Percentiles rank a stretch among this genome's conserved stretches.
Conservation (phyloP, 768 basidiomycete genomes). For the Amanita subjunquillea region DNA sequence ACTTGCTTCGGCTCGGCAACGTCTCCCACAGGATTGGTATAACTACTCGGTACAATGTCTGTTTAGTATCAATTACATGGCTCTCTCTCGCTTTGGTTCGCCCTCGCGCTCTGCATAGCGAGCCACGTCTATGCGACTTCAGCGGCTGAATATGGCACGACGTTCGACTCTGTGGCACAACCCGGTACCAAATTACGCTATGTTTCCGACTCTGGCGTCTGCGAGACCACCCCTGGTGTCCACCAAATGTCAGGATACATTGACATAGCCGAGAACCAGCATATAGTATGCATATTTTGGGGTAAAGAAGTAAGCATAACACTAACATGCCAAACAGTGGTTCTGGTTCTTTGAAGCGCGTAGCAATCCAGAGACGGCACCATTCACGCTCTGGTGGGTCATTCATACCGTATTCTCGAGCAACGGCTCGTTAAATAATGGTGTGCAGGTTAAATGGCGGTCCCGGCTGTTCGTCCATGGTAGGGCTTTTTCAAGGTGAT, state of each 20-base stretch:
- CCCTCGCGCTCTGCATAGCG: background rate
- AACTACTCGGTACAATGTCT: background rate
- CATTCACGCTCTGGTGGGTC: slow-evolving; percentile 52
- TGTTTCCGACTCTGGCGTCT: slow-evolving; percentile 49
- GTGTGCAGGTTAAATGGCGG: slow-evolving; percentile 42
- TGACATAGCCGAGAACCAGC: slow-evolving; percentile 46
- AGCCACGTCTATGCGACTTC: background rate
- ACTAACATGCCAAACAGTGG: slow-evolving; percentile 30
- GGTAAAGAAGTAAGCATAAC: background rate
- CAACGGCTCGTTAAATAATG: background rate
- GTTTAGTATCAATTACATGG: background rate
- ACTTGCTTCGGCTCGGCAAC: background rate
- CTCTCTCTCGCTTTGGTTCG: background rate
- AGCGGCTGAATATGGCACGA: background rate
- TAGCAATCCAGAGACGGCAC: slow-evolving; percentile 46
- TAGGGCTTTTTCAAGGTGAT: slow-evolving; percentile 44
- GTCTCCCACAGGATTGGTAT: background rate
- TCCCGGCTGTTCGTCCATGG: slow-evolving; percentile 54
- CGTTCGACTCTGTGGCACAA: slow-evolving; percentile 13
- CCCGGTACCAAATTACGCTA: slow-evolving; percentile 30
- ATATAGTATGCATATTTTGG: slow-evolving; percentile 29
- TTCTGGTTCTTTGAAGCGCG: slow-evolving; percentile 71
- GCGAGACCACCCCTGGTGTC: slow-evolving; percentile 56
- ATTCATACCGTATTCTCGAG: background rate
- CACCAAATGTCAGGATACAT: slow-evolving; percentile 54